These are phyloP conservation scores for Ophiocordyceps sinensis DNA, from an alignment of 2,329 filamentous ascomycete genomes.

Conservation along the genomic window DNA sequence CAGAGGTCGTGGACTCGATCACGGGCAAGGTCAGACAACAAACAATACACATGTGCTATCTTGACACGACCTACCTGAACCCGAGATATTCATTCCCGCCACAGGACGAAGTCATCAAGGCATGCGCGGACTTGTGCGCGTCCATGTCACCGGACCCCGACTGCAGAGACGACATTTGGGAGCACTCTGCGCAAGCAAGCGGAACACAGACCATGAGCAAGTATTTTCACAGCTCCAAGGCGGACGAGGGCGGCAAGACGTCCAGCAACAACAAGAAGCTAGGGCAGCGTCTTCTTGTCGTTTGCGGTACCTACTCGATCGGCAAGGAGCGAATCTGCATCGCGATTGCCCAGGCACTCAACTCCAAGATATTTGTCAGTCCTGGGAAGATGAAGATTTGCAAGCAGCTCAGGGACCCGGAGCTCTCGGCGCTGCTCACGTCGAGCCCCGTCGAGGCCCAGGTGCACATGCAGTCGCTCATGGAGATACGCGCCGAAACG, in stretches of 20 bases:
- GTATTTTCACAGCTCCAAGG: slow-evolving; percentile 31
- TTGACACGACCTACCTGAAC: slow-evolving; percentile 94
- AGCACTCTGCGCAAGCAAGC: slow-evolving; percentile 25
- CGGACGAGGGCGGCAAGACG: slow-evolving; percentile 15
- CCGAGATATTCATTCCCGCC: slow-evolving; percentile 89
- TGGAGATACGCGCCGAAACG: slow-evolving; percentile 85
- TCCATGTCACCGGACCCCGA: slow-evolving; percentile 52
- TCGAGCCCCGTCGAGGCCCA: slow-evolving; percentile 70
- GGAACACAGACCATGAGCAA: slow-evolving; percentile 33
- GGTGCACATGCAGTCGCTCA: slow-evolving; percentile 94
- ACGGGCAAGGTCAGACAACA: slow-evolving; percentile 64
- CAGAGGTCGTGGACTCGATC: slow-evolving; percentile 55
- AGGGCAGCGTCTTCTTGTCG: slow-evolving; percentile 59
- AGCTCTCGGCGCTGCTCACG: slow-evolving; percentile 66
- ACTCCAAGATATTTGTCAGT: slow-evolving; percentile 80
- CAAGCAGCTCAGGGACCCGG: slow-evolving; percentile 69
- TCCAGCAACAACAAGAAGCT: slow-evolving; percentile 9
- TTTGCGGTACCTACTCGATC: slow-evolving; percentile 95
- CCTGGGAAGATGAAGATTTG: slow-evolving; percentile 74
- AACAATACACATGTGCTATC: slow-evolving; percentile 86
- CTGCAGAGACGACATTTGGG: slow-evolving; percentile 31
- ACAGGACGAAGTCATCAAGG: slow-evolving; percentile 73
- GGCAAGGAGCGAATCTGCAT: slow-evolving; percentile 94
- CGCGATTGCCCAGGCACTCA: slow-evolving; percentile 74
- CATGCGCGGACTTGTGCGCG: slow-evolving; percentile 80